Conservation (phyloP, 805 yeast species). For the Ogataea angusta region DNA sequence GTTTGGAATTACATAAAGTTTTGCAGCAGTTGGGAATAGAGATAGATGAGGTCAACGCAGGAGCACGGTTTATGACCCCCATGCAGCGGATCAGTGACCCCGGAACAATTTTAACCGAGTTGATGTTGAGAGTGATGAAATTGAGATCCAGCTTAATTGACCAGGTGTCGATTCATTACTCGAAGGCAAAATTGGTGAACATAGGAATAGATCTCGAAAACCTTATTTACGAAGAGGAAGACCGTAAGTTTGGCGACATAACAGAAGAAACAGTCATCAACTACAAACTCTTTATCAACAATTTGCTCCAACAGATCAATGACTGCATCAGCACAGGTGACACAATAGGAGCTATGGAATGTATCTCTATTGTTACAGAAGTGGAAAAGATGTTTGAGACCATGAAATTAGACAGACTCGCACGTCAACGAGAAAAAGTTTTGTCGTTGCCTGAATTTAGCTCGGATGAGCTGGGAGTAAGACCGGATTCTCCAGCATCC, state of each 20-base stretch:
- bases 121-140: slow-evolving; percentile 43
- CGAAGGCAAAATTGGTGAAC: slow-evolving; percentile 60
- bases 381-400: slow-evolving; percentile 73
- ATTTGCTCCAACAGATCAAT: slow-evolving; percentile 55
- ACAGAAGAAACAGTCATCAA: slow-evolving; percentile 44
- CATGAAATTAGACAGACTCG: slow-evolving; percentile 31
- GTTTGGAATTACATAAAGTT: slow-evolving; percentile 44
- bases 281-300: slow-evolving; percentile 58
- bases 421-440: slow-evolving; percentile 9
- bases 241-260: slow-evolving; percentile 18
- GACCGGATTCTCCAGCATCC: neutral
- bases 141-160: slow-evolving; percentile 50
- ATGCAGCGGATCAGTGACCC: slow-evolving; percentile 50
- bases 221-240: slow-evolving; percentile 30
- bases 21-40: slow-evolving; percentile 42
- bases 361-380: slow-evolving; percentile 62
- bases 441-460: neutral
- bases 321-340: slow-evolving; percentile 52
- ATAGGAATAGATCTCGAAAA: slow-evolving; percentile 61
- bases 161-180: slow-evolving; percentile 54
- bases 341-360: slow-evolving; percentile 58
- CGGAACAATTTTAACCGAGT: slow-evolving; percentile 47
- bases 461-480: neutral
- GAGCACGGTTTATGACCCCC: slow-evolving; percentile 40
- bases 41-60: slow-evolving; percentile 44